Conservation (phyloP, 2,329 filamentous ascomycete species). For the Iodosphaeria phyllophila region DNA sequence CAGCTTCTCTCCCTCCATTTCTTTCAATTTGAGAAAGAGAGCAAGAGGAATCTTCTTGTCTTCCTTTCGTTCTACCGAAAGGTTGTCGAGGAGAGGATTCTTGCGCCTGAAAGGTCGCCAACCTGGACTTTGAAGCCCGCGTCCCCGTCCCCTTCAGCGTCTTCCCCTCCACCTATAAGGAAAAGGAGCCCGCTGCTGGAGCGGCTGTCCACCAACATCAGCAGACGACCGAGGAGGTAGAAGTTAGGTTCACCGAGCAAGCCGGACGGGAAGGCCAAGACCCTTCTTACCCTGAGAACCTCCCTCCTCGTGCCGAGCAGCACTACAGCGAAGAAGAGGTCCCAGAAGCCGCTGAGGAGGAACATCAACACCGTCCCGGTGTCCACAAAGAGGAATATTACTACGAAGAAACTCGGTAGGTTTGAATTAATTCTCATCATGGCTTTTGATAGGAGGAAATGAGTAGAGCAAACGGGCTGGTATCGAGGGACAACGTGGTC, state of each 20-base stretch:
- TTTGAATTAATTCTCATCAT: constrained; percentile 5
- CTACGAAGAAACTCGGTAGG: constrained; percentile 33
- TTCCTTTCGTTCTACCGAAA: constrained; percentile 38
- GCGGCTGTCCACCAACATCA: constrained; percentile 25
- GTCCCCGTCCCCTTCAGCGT: constrained; percentile 99
- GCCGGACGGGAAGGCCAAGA: constrained; percentile 96
- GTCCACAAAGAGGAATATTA: constrained; percentile 32
- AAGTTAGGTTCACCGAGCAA: constrained; percentile 58
- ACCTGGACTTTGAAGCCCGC: constrained; percentile 99
- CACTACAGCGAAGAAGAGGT: constrained; percentile 70
- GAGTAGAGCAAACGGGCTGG: no score
- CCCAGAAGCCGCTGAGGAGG: constrained; percentile 59
- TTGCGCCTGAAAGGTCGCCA: constrained; percentile 54
- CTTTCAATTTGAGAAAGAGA: constrained; percentile 30
- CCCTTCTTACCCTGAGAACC: constrained; percentile 49
- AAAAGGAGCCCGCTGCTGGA: constrained; percentile 41
- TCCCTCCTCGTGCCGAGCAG: constrained; percentile 44
- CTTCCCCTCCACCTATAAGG: constrained; percentile 95
- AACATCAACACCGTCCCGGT: constrained; percentile 56
- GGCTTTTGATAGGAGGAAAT: constrained; percentile 1
- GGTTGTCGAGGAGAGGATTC: constrained; percentile 26
- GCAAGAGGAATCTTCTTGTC: constrained; percentile 47
- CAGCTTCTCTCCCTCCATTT: constrained; percentile 20
- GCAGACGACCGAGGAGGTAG: constrained; percentile 72
- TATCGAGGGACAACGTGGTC: no score